Base-by-base conservation (phyloP, 2,329 filamentous ascomycete species). In the Thielaviopsis musarum region DNA sequence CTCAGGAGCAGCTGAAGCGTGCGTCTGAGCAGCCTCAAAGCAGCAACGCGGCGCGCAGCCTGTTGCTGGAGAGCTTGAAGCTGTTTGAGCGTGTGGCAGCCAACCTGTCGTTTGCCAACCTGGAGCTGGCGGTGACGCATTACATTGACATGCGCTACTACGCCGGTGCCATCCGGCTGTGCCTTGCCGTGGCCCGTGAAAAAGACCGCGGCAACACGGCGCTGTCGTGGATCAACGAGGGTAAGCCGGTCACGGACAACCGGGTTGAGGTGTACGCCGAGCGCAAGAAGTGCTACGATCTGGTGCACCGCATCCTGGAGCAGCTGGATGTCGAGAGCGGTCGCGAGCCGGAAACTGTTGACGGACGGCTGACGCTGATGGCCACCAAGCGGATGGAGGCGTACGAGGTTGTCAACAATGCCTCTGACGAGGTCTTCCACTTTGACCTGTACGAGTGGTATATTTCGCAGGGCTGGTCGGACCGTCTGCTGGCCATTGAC, bases 381-480 rank as follows among this genome's bases (percentile, higher is more conserved):
- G 83, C 84, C 1, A 91, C 84, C 54, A 89, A 93, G 70, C 81
- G 87, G 64, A 81, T 82, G 56, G 91, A 98, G 72, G 91, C 93
- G 0, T 95, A 97, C 71, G 81, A 84, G 52, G 87, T 96, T 2
- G 90, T 98, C 65, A 88, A 94, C 67, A 81, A 80, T 61, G 95
- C 91, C 0, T 80, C 85, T 15, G 93, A 98, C 65, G 88, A 96
- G 67, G 87, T 96, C 4, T 98, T 98, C 74, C 86, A 97, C 69
- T 94, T 88, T 62, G 89, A 88, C 66, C 77, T 98, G n/a, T 98
- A 96, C 69, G 91, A 96, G 67, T 98, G 93, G 91, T 98, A 98
- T 70, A 83, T 97, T 64, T 73, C 79, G 58, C 84, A 91, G 69
- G 85, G 87, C 19, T 91, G 88, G 83, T 86, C 82, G 10, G 89